Conservation (phyloP, 306 rosid species). For the Cicer arietinum region DNA sequence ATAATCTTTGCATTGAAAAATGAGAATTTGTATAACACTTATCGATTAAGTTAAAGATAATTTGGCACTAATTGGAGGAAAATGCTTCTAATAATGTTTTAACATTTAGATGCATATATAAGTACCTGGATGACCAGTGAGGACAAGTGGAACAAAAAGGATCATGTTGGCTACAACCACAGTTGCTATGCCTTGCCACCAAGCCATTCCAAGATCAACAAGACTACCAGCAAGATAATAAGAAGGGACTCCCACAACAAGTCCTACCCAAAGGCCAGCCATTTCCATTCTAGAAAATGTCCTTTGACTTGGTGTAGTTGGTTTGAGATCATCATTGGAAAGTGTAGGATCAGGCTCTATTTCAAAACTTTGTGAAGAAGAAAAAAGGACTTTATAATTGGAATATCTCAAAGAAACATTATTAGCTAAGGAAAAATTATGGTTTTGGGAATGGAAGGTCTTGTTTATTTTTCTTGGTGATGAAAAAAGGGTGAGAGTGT, state of each 20-base stretch:
- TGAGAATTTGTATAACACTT: no score
- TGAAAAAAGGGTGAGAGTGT: neutral
- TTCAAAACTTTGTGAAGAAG: constrained; percentile 10
- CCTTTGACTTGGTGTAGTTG: constrained; percentile 62
- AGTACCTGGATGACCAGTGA: constrained; percentile 84
- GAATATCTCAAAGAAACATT: constrained; percentile 21
- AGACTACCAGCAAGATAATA: constrained; percentile 91
- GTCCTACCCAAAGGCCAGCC: constrained; percentile 83
- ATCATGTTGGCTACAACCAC: constrained; percentile 74
- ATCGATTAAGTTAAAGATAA: no score
- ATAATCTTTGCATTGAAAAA: no score
- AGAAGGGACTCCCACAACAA: constrained; percentile 89
- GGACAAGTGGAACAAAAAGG: constrained; percentile 63
- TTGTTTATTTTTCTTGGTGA: constrained; percentile 19
- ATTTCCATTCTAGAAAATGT: constrained; percentile 73
- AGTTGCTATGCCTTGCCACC: constrained; percentile 95
- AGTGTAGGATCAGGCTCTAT: constrained; percentile 57
- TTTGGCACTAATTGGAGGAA: no score
- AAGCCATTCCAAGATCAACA: constrained; percentile 94
- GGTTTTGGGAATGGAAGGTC: neutral
- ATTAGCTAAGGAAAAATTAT: neutral
- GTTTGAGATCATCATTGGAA: constrained; percentile 76
- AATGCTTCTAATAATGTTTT: no score
- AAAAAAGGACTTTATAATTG: constrained; percentile 7
- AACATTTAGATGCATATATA: neutral